A percentile compares a stretch with the other conserved stretches of the same genome.
phyloP scores from a whole-genome alignment of 768 basidiomycete genomes.

The Infundibulicybe gibba region DNA sequence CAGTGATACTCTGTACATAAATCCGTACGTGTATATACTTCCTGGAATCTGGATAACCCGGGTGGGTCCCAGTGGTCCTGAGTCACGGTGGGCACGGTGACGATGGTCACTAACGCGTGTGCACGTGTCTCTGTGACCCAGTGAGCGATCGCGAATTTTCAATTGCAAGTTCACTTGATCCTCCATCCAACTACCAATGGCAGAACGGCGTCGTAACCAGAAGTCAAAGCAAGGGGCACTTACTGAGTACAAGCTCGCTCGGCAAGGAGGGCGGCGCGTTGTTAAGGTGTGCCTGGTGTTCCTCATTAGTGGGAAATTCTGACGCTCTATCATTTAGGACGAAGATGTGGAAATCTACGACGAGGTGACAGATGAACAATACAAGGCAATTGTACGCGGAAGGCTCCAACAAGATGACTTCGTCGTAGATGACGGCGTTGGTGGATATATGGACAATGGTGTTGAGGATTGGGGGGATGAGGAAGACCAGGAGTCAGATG shows the following conservation, averaged over 20 bases:
- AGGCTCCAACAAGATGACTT: conserved; percentile 90
- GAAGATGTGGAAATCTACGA: conserved; percentile 79
- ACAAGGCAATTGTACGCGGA: conserved; percentile 77
- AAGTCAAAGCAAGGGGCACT: conserved; percentile 43
- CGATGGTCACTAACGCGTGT: no score
- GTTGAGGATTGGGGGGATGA: conserved; percentile 87
- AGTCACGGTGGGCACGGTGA: no score
- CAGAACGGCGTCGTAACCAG: neutral
- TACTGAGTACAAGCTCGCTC: conserved; percentile 55
- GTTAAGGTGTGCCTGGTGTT: conserved; percentile 46
- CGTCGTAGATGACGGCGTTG: conserved; percentile 89
- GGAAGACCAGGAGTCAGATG: conserved; percentile 55
- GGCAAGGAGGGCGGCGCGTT: conserved; percentile 55
- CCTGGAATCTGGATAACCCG: no score
- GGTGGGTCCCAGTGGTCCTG: no score
- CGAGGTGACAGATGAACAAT: conserved; percentile 87
- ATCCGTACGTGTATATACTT: no score
- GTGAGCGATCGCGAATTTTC: no score
- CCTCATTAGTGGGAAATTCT: neutral
- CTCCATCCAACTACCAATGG: no score
- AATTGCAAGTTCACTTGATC: no score
- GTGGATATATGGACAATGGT: conserved; percentile 93
- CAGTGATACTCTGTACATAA: no score
- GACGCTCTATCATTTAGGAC: conserved; percentile 24
- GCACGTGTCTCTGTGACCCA: no score